Percentiles rank a stretch among this genome's conserved stretches.
These are phyloP conservation scores for Wolfiporia cocos DNA, from an alignment of 1,284 basidiomycete genomes.

Conservation along the genomic window DNA sequence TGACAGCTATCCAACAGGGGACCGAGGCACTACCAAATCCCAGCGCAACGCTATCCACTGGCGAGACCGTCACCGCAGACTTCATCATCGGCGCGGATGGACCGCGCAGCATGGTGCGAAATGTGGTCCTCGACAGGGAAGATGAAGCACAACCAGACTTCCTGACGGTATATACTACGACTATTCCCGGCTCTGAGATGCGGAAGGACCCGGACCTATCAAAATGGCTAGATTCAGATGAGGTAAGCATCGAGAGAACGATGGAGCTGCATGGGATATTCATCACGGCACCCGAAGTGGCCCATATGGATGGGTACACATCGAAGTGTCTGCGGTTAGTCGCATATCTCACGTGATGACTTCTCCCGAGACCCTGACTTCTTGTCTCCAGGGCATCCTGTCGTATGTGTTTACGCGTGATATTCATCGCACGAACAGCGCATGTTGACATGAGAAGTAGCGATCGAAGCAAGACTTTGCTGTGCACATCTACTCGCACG, in stretches of 20 bases:
- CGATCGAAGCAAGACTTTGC: constrained; percentile 15
- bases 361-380: no score
- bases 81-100: constrained; percentile 38
- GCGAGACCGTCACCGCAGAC: constrained; percentile 32
- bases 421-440: no score
- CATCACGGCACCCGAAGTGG: constrained; percentile 9
- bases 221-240: constrained; percentile 11
- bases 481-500: constrained; percentile 17
- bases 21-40: constrained; percentile 22
- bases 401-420: constrained; percentile 18
- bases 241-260: constrained; percentile 12
- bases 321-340: constrained; percentile 20
- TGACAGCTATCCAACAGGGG: constrained; percentile 21
- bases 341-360: constrained; percentile 1
- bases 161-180: constrained; percentile 16
- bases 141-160: constrained; percentile 13
- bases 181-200: constrained; percentile 15
- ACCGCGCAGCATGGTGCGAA: constrained; percentile 25
- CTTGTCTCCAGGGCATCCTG: constrained; percentile 16
- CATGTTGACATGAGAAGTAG: no score
- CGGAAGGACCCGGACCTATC: constrained; percentile 17
- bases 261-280: neutral
- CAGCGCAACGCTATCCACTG: constrained; percentile 28
- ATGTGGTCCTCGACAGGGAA: constrained; percentile 18
- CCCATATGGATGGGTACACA: constrained; percentile 20